Conservation (phyloP, 192 early-diverging fungal genomes). For the Backusella morwellensis region DNA sequence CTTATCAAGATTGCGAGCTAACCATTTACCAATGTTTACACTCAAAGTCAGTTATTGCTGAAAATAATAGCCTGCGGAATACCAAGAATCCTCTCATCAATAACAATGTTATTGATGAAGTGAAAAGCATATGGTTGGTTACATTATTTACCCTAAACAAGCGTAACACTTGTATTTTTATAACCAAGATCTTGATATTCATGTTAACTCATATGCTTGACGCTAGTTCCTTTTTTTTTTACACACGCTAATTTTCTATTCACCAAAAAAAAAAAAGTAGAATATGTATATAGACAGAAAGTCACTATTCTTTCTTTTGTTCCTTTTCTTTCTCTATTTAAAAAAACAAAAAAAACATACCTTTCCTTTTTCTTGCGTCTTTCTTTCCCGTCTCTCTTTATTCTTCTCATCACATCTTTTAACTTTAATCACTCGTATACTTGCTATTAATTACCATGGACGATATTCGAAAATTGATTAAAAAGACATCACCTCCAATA, state of each 20-base stretch:
- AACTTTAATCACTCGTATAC: neutral
- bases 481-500: slow-evolving; percentile 1
- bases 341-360: neutral
- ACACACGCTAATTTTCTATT: neutral
- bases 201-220: neutral
- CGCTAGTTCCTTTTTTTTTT: neutral
- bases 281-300: neutral
- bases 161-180: neutral
- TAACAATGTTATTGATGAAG: neutral
- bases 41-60: neutral
- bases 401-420: neutral
- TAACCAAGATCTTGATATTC: neutral
- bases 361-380: neutral
- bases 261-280: neutral
- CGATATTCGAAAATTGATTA: slow-evolving; percentile 10
- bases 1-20: too few relatives aligned
- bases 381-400: neutral
- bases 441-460: neutral
- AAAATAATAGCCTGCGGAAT: neutral
- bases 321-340: neutral
- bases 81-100: neutral
- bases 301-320: neutral
- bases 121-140: neutral
- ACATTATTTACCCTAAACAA: neutral
- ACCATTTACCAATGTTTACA: too few relatives aligned